These are phyloP conservation scores for Ophiostoma quercus DNA, from an alignment of 2,329 filamentous ascomycete species.

Conservation along the genomic window DNA sequence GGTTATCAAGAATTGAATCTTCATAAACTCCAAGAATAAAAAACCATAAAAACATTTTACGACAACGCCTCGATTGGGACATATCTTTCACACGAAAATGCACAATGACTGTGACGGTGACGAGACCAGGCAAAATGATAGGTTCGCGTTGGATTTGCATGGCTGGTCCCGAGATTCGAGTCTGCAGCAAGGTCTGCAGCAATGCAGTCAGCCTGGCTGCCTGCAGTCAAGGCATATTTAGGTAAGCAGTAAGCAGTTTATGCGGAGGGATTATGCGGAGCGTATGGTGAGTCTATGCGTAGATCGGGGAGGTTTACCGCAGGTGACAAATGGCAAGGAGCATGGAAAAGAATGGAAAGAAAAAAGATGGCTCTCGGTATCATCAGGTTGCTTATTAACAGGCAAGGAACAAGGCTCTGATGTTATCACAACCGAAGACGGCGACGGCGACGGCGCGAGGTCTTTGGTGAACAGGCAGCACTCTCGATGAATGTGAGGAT, in stretches of 20 bases:
- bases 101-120: neutral
- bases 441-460: neutral
- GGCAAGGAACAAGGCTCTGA: neutral
- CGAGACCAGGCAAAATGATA: neutral
- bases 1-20: too few species aligned
- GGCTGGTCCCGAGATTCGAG: neutral
- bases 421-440: neutral
- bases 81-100: neutral
- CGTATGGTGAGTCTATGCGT: too few species aligned
- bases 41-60: too few species aligned
- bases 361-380: neutral
- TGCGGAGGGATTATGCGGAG: neutral
- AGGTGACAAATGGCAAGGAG: neutral
- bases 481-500: neutral
- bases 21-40: too few species aligned
- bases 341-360: too few species aligned
- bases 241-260: neutral
- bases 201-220: constrained; percentile 5
- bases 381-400: neutral
- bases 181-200: neutral
- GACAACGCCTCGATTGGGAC: neutral
- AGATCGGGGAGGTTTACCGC: too few species aligned
- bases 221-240: neutral
- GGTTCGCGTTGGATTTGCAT: neutral
- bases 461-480: neutral